Evolutionary conservation across 2,329 filamentous ascomycete genomes (phyloP), one percentile per base, ranked within the genome.

Genomic region (Epichloe scottii): DNA sequence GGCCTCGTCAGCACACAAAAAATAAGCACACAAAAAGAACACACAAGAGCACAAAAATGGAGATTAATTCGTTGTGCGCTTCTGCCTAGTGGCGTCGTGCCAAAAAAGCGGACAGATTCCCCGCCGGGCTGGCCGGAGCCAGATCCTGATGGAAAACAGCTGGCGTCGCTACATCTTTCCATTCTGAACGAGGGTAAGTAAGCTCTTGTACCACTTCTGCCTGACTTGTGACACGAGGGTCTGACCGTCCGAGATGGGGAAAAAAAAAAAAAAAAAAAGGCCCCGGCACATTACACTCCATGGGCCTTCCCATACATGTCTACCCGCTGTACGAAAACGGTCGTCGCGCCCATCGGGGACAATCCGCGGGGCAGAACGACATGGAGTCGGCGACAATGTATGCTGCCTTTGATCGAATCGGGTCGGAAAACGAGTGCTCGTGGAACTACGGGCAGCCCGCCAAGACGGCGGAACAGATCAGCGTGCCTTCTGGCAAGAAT

Each of bases 301-400:
- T 85, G 11, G 81, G 81, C 0, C 70, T 77, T 0, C 81, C 82
- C 0, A 81, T 85, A 11, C 82, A 86, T 34, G 69, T 85, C 0
- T 86, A 86, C 57, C 81, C 82, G 0, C 59, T 86, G 0, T 85
- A 83, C 57, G 82, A 85, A 56, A 84, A 82, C 55, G 78, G 66
- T 0, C 80, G 82, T 50, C 71, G 81, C 34, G 80, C 79, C 0
- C 68, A 77, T 55, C 68, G 73, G 1, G 61, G 66, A 1, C 82
- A 85, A 57, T 72, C 74, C 1, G 62, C 77, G 0, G 50, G 62
- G 21, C 72, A 77, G 4, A 85, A 85, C 50, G 69, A 79, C 50
- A 57, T 68, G 6, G 82, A 85, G 58, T 83, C 78, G 0, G 74
- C 78, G 0, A 62, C 68, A 10, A 59, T 86, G 21, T 86, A 85